These are phyloP conservation scores for Sugiyamaella pinicola DNA, from an alignment of 1,139 yeast species.

Conservation along the genomic window DNA sequence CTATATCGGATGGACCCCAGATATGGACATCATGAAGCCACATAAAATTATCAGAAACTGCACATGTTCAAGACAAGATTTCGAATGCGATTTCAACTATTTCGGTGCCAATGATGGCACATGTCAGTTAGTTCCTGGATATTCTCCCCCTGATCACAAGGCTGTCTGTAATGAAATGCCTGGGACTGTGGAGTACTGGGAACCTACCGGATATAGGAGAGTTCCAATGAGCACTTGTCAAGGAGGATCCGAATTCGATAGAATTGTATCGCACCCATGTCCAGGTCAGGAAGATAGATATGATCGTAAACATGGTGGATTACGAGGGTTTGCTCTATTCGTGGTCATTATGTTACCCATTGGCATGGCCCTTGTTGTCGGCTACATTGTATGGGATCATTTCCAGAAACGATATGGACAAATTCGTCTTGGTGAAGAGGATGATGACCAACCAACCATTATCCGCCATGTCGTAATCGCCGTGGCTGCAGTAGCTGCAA, in stretches of 20 bases:
- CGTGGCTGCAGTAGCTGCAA: slow-evolving; percentile 41
- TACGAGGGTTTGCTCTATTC: slow-evolving; percentile 56
- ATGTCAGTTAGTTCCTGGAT: slow-evolving; percentile 77
- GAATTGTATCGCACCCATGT: slow-evolving; percentile 69
- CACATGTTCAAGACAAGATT: slow-evolving; percentile 83
- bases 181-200: slow-evolving; percentile 64
- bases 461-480: slow-evolving; percentile 35
- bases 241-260: slow-evolving; percentile 71
- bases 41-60: slow-evolving; percentile 66
- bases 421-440: slow-evolving; percentile 80
- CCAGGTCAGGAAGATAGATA: slow-evolving; percentile 83
- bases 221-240: slow-evolving; percentile 73
- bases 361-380: slow-evolving; percentile 55
- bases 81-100: slow-evolving; percentile 91
- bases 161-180: slow-evolving; percentile 62
- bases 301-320: slow-evolving; percentile 57
- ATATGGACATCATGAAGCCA: slow-evolving; percentile 52
- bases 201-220: slow-evolving; percentile 79
- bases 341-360: slow-evolving; percentile 61
- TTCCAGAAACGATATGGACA: slow-evolving; percentile 84
- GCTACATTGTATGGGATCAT: slow-evolving; percentile 77
- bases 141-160: slow-evolving; percentile 64
- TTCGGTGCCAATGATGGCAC: slow-evolving; percentile 74
- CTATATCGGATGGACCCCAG: slow-evolving; percentile 59
- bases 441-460: slow-evolving; percentile 38